phyloP scores from a whole-genome alignment of 1,139 yeast genomes.

The Zygotorulaspora mrakii region DNA sequence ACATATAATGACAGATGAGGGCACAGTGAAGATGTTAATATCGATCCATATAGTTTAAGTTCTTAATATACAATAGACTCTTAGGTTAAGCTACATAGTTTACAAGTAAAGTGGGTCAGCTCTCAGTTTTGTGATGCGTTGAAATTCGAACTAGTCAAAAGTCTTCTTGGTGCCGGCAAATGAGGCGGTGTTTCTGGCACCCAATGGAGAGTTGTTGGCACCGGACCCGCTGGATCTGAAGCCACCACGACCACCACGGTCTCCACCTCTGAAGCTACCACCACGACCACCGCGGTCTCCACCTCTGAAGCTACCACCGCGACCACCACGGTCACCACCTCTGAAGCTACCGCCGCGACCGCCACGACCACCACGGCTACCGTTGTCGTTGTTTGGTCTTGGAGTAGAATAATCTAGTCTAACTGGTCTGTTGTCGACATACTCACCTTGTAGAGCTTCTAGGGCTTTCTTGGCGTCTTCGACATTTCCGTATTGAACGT shows the following conservation, averaged over 20 bases:
- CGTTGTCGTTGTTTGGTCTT: slow-evolving; percentile 46
- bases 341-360: slow-evolving; percentile 41
- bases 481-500: slow-evolving; percentile 80
- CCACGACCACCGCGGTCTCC: slow-evolving; percentile 48
- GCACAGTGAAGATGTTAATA: background rate
- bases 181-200: slow-evolving; percentile 44
- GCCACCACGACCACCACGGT: slow-evolving; percentile 51
- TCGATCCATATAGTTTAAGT: background rate
- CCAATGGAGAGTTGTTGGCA: slow-evolving; percentile 57
- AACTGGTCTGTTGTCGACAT: slow-evolving; percentile 87
- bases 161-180: slow-evolving; percentile 77
- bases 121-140: slow-evolving; percentile 5
- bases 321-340: slow-evolving; percentile 43
- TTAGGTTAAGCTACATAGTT: slow-evolving; percentile 7
- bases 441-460: slow-evolving; percentile 83
- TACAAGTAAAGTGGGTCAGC: slow-evolving; percentile 13
- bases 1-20: too few species aligned
- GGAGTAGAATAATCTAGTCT: slow-evolving; percentile 95
- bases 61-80: slow-evolving; percentile 12
- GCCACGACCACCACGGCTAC: slow-evolving; percentile 44
- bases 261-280: slow-evolving; percentile 38
- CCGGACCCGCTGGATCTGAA: slow-evolving; percentile 44
- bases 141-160: slow-evolving; percentile 51
- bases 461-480: slow-evolving; percentile 92
- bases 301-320: slow-evolving; percentile 41